Base-by-base conservation (phyloP, 73 alveolate genomes). In the Paramecium biaurelia region DNA sequence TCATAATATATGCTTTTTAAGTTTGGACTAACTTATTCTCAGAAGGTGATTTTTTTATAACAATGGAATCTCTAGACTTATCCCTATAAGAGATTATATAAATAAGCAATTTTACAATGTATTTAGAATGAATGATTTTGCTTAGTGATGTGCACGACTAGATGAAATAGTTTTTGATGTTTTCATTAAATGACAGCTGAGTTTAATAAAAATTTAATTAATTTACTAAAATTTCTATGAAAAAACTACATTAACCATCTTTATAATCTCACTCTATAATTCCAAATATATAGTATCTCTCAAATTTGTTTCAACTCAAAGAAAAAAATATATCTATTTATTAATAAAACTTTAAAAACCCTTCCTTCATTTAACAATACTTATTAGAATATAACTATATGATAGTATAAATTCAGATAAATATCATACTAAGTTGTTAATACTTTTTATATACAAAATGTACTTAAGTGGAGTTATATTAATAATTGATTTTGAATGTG, bases 1-100 rank as follows among this genome's bases (percentile, higher is more conserved):
- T 34, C 87, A 74, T 74, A 34, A 74, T 74, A n/a, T 74, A 74
- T 34, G 68, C 42, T 41, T 74, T 74, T 74, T 63, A 32, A 26
- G 84, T 26, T 32, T 63, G 45, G 45, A 63, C 84, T 63, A 63
- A 63, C 84, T 63, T 63, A 63, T 63, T 63, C 5, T 63, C 84
- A 32, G 84, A 63, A 12, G 84, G 84, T 6, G 84, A 63, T 63
- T 63, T 63, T 49, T 63, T 23, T 49, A 63, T 63, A 12, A 30
- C 28, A 9, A 63, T 32, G 6, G 45, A 7, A 11, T 63, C 84
- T 11, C 12, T 2, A 30, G 84, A 63, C 43, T 26, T 30, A 26
- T 63, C 84, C 24, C 84, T 63, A 63, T 26, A 26, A 53, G 9
- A 63, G 11, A 30, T 5, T 10, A 1, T 26, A 63, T 11, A 63